Evolutionary conservation across 345 rosid species (phyloP).

Genomic region (Rhizophora apiculata): DNA sequence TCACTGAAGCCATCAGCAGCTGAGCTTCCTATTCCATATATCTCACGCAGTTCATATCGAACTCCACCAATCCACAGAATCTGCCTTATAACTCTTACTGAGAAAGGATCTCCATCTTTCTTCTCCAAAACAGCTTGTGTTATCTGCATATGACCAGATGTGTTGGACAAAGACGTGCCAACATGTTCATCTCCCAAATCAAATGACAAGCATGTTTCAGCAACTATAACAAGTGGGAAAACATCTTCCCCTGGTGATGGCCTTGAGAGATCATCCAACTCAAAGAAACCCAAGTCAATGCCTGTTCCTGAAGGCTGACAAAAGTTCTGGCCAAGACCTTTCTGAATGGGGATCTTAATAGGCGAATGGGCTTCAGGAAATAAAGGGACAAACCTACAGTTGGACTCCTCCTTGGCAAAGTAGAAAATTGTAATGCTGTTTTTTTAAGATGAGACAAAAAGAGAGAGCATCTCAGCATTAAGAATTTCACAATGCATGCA

Average conservation of each 20-base stretch:
- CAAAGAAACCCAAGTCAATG: conserved; percentile 76
- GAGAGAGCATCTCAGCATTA: neutral
- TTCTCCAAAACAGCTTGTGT: conserved; percentile 74
- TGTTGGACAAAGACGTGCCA: conserved; percentile 30
- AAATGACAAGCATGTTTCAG: conserved; percentile 47
- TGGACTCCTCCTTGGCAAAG: conserved; percentile 74
- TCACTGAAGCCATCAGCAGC: conserved; percentile 51
- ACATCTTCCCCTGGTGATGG: conserved; percentile 64
- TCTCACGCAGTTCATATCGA: conserved; percentile 72
- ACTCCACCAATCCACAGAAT: conserved; percentile 76
- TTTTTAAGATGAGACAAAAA: neutral
- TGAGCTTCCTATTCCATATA: conserved; percentile 72
- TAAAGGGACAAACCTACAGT: conserved; percentile 62
- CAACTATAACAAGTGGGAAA: conserved; percentile 81
- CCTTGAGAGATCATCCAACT: conserved; percentile 68
- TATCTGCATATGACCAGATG: conserved; percentile 61
- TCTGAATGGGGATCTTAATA: conserved; percentile 54
- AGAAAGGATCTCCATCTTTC: conserved; percentile 45
- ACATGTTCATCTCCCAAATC: conserved; percentile 21
- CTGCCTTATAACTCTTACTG: conserved; percentile 69
- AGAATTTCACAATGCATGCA: neutral
- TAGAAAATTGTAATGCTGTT: conserved; percentile 68
- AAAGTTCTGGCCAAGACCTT: conserved; percentile 73
- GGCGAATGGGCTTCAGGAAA: conserved; percentile 64
- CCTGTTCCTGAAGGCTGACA: conserved; percentile 79